These are phyloP conservation scores for Circinella umbellata DNA, from an alignment of 371 early-diverging fungal species.

Conservation along the genomic window DNA sequence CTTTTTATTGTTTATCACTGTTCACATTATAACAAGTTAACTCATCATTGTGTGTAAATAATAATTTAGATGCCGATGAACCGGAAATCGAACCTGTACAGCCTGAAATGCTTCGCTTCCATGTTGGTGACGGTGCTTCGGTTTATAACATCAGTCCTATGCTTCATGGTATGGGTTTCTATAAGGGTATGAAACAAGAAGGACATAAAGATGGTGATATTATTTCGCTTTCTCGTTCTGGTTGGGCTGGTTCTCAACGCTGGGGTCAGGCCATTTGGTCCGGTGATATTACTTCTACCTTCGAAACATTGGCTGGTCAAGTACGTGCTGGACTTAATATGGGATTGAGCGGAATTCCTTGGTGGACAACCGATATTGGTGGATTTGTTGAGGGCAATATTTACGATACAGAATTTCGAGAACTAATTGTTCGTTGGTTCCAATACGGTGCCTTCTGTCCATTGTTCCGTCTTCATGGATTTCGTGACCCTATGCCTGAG, in stretches of 20 bases:
- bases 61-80: conserved; percentile 13
- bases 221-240: conserved; percentile 22
- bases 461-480: conserved; percentile 28
- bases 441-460: conserved; percentile 29
- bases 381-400: conserved; percentile 30
- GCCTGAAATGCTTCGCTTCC: conserved; percentile 25
- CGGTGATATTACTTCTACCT: conserved; percentile 19
- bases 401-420: conserved; percentile 20
- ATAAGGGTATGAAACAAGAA: conserved; percentile 16
- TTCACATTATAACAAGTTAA: not conserved
- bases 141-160: conserved; percentile 21
- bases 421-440: conserved; percentile 29
- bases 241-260: conserved; percentile 26
- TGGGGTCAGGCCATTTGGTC: conserved; percentile 27
- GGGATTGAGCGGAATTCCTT: conserved; percentile 25
- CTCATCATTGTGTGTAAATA: not conserved
- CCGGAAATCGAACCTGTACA: conserved; percentile 22
- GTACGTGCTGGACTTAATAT: conserved; percentile 29
- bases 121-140: conserved; percentile 18
- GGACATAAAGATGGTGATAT: conserved; percentile 25
- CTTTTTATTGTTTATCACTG: not conserved
- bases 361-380: conserved; percentile 31
- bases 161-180: conserved; percentile 24
- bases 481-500: conserved; percentile 21
- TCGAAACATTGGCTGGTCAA: conserved; percentile 15